Evolutionary conservation across 2,329 filamentous ascomycete genomes (phyloP).

Genomic region (Neonectria neomacrospora): DNA sequence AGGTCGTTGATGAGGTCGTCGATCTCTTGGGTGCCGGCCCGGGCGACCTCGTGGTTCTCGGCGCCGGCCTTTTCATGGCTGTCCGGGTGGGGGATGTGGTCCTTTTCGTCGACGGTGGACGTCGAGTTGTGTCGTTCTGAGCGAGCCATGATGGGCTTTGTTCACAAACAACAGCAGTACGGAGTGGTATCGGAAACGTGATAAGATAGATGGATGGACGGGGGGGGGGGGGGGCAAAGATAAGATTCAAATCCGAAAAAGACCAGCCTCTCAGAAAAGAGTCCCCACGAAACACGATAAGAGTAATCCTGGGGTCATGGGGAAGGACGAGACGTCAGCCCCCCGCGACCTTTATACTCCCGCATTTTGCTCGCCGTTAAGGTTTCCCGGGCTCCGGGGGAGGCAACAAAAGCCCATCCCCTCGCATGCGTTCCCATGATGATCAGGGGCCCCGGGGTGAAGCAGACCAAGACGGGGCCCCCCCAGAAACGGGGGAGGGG

Average conservation of each 20-base stretch:
- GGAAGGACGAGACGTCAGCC: slow-evolving; percentile 13
- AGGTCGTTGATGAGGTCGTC: slow-evolving; percentile 55
- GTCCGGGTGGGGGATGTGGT: slow-evolving; percentile 32
- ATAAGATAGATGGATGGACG: slow-evolving; percentile 18
- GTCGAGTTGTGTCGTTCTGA: slow-evolving; percentile 36
- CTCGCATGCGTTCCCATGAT: not conserved
- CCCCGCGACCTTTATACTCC: slow-evolving; percentile 18
- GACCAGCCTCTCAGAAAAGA: slow-evolving; percentile 1
- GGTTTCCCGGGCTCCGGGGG: slow-evolving; percentile 20
- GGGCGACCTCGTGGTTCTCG: slow-evolving; percentile 52
- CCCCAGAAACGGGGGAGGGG: slow-evolving; percentile 9
- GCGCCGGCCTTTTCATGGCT: slow-evolving; percentile 44
- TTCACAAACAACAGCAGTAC: not conserved
- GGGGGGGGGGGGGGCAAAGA: too few species aligned
- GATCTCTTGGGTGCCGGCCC: slow-evolving; percentile 49
- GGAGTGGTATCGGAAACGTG: slow-evolving; percentile 1
- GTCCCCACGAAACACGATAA: slow-evolving; percentile 18
- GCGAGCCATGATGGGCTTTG: slow-evolving; percentile 28
- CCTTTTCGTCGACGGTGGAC: slow-evolving; percentile 39
- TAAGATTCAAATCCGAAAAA: not conserved
- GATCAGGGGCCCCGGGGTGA: slow-evolving; percentile 24
- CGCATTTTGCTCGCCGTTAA: slow-evolving; percentile 21
- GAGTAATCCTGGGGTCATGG: slow-evolving; percentile 11
- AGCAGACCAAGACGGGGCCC: slow-evolving; percentile 16
- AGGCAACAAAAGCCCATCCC: not conserved